Base-by-base conservation (phyloP, 768 basidiomycete species). In the Suillus tomentosus region DNA sequence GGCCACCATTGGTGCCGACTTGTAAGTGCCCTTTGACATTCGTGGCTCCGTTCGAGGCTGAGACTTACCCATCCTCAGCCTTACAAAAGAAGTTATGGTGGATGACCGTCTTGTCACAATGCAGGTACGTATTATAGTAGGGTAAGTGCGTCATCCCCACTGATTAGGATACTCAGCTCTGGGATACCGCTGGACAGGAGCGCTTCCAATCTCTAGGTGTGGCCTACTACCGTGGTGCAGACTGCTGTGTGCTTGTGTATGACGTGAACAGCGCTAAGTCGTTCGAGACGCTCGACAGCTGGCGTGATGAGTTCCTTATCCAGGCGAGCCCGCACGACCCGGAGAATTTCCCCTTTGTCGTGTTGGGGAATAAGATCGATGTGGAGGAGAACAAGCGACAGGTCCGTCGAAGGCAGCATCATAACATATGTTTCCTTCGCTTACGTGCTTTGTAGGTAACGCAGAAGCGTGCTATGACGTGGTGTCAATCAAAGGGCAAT, bases 291-390 rank as follows among this genome's bases (percentile, higher is more conserved):
- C 85, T 99, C 56, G 97, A 99, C 79, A 96, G 95, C 74, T 99
- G 97, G 97, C 86, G 97, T 65, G 97, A 99, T 78, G 97, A 99
- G 78, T 99, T 99, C 79, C 87, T 99, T 70, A 97, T 99, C 71
- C 92, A 99, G 81, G 97, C 97, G 13, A 95, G 94, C 74, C 97
- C 97, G 53, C 95, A 96, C 75, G 96, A 99, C 77, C 96, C 97
- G 47, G 97, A 99, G 84, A 98, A 98, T 82, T 99, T 99, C 78
- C 97, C 97, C 7, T 99, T 99, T 72, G 96, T 99, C 62, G 96
- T 99, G 14, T 80, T 99, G 65, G 97, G 97, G n/a, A 99, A 99
- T 82, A 99, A 99, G 94, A 96, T 99, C 76, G 97, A 99, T 76
- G 94, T 98, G 72, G 97, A 99, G 80, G 97, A 99, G 82, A 92